Percentiles rank a stretch among this genome's conserved stretches.
Conservation (phyloP, 148 eudicot genomes). For the Dianthus caryophyllus region DNA sequence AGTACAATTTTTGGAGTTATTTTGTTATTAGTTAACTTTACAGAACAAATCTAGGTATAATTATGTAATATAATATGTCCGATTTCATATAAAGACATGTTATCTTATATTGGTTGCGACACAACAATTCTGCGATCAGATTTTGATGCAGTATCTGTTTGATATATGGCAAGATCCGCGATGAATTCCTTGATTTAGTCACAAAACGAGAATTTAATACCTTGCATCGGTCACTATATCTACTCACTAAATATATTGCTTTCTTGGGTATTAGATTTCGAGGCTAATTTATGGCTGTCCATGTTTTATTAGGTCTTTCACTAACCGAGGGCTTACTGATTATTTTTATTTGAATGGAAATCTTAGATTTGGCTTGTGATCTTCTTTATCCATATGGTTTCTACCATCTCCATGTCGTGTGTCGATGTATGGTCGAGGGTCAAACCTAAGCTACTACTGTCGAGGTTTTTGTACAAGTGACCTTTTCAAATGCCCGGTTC, state of each 20-base stretch:
- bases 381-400: slow-evolving; percentile 3
- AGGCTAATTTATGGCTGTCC: neutral
- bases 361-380: neutral
- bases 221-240: neutral
- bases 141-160: no score
- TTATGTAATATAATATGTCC: neutral
- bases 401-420: neutral
- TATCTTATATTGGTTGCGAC: no score
- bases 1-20: neutral
- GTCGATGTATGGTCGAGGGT: neutral
- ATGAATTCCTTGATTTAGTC: no score
- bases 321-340: neutral
- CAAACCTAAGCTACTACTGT: neutral
- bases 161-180: no score
- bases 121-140: no score
- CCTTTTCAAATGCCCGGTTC: neutral
- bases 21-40: slow-evolving; percentile 2
- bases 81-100: no score
- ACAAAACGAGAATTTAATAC: no score
- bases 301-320: slow-evolving; percentile 2
- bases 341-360: neutral
- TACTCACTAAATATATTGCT: neutral
- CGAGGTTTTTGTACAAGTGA: neutral
- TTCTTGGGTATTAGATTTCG: neutral
- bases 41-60: neutral